Evolutionary conservation across 768 basidiomycete species (phyloP).

Genomic region (Amanita subjunquillea): DNA sequence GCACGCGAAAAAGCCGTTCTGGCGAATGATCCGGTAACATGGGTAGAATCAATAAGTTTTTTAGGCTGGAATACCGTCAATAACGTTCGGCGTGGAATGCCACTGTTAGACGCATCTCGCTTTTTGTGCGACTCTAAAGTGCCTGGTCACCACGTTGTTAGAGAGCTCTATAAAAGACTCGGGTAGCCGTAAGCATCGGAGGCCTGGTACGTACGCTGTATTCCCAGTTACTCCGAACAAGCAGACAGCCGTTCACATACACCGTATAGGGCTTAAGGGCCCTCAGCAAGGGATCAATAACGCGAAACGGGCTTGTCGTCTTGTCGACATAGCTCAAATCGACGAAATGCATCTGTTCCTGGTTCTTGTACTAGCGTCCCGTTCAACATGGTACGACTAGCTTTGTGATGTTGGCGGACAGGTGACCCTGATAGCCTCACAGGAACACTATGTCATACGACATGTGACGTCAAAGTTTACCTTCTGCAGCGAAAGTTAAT

Average conservation of each 20-base stretch:
- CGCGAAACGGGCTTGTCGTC: neutral
- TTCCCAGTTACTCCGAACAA: neutral
- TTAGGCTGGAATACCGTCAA: neutral
- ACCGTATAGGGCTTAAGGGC: neutral
- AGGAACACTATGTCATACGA: neutral
- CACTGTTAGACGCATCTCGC: neutral
- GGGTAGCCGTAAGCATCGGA: neutral
- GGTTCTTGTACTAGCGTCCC: neutral
- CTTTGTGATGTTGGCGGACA: neutral
- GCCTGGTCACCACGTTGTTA: neutral
- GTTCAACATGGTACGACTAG: neutral
- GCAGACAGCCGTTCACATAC: neutral
- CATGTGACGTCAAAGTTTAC: neutral
- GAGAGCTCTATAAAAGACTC: neutral
- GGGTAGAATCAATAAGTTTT: neutral
- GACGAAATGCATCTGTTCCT: neutral
- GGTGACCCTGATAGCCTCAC: neutral
- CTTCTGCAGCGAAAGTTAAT: neutral
- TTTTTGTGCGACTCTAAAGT: neutral
- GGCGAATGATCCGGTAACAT: conserved; percentile 68
- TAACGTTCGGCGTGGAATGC: neutral
- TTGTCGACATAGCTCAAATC: neutral
- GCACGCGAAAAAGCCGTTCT: conserved; percentile 12
- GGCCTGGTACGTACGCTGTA: neutral
- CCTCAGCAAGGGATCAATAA: neutral